Percentiles rank a stretch among this genome's conserved stretches.
These are phyloP conservation scores for Fusarium tuaranense DNA, from an alignment of 2,329 filamentous ascomycete species.

Conservation along the genomic window DNA sequence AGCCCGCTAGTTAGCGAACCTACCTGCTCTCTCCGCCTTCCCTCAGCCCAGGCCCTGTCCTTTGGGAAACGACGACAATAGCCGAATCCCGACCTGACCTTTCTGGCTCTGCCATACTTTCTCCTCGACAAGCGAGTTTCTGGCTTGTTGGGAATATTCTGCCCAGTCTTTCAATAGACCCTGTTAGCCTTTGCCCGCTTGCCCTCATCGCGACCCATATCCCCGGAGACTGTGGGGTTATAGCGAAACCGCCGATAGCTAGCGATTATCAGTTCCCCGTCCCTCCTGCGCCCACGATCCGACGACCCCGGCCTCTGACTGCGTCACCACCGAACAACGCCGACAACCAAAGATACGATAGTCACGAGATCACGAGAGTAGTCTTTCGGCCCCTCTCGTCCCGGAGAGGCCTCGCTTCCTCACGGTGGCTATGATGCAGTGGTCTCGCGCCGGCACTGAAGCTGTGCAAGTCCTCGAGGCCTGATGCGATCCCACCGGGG, in stretches of 20 bases:
- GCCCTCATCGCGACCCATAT: not conserved
- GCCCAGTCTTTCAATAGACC: not conserved
- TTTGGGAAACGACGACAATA: constrained; percentile 25
- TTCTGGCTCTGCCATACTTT: not conserved
- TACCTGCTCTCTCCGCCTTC: constrained; percentile 28
- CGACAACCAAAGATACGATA: not conserved
- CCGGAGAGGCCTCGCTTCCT: constrained; percentile 36
- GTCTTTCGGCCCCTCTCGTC: constrained; percentile 25
- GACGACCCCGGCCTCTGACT: constrained; percentile 19
- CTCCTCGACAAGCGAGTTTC: not conserved
- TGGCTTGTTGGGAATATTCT: not conserved
- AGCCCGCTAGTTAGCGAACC: constrained; percentile 17
- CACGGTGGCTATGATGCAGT: constrained; percentile 43
- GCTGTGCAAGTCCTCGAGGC: constrained; percentile 38
- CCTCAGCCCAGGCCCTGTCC: constrained; percentile 15
- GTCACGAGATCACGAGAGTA: not conserved
- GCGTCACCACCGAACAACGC: not conserved
- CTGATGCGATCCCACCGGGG: constrained; percentile 40
- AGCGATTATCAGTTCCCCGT: constrained; percentile 19
- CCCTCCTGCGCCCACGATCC: constrained; percentile 23
- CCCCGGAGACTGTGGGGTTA: constrained; percentile 3
- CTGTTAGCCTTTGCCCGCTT: not conserved
- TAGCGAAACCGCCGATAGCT: not conserved
- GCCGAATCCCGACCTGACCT: not conserved
- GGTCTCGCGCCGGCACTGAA: constrained; percentile 39